phyloP scores from a whole-genome alignment of 805 yeast genomes.

The Clavispora vitiphila region DNA sequence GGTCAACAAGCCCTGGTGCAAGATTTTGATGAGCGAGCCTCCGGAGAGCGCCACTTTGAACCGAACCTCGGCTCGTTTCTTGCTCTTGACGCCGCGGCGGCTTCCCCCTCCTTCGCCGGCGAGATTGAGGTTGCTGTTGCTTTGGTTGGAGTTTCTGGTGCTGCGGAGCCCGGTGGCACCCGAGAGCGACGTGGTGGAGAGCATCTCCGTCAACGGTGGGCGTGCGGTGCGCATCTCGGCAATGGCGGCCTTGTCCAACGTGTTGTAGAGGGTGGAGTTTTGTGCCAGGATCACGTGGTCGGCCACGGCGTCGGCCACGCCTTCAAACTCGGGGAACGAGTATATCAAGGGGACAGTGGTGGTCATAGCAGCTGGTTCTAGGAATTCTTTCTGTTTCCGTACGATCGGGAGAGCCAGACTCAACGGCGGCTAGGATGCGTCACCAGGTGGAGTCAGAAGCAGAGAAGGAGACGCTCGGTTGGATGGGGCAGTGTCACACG shows the following conservation, averaged over 20 bases:
- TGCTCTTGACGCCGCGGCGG: conserved; percentile 28
- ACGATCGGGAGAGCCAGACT: too few species aligned
- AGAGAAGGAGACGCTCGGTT: not conserved
- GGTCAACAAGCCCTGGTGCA: conserved; percentile 77
- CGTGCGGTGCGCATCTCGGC: conserved; percentile 23
- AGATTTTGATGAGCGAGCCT: conserved; percentile 83
- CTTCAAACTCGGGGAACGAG: conserved; percentile 84
- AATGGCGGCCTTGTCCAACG: conserved; percentile 32
- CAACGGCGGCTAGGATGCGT: not conserved
- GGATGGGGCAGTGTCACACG: not conserved
- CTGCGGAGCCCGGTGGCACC: conserved; percentile 9
- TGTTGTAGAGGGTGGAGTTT: conserved; percentile 55
- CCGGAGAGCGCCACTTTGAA: conserved; percentile 92
- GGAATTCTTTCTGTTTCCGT: too few species aligned
- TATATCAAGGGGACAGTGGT: conserved; percentile 91
- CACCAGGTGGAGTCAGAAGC: not conserved
- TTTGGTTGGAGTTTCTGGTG: conserved; percentile 11
- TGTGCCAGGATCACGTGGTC: conserved; percentile 91
- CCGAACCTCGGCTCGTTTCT: conserved; percentile 57
- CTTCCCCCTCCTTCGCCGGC: conserved; percentile 10
- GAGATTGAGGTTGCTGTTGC: conserved; percentile 8
- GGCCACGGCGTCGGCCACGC: conserved; percentile 95
- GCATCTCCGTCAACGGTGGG: conserved; percentile 11
- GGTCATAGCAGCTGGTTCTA: too few species aligned
- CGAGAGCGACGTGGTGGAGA: conserved; percentile 5